phyloP scores from a whole-genome alignment of 768 basidiomycete genomes.

The Grammothele lineata region DNA sequence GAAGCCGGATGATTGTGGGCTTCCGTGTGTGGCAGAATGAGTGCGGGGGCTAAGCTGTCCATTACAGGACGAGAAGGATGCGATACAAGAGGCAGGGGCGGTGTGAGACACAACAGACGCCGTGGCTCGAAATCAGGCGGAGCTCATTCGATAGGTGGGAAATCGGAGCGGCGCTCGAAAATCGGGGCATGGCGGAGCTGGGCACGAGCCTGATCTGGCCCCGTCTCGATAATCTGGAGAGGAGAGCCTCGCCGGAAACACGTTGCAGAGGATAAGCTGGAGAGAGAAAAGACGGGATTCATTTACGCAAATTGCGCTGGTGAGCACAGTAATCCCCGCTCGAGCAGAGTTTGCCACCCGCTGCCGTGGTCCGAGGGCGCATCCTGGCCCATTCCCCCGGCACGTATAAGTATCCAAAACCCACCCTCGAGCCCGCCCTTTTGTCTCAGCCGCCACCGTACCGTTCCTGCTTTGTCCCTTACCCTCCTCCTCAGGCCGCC shows the following conservation, averaged over 20 bases:
- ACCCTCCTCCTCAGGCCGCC: slow-evolving; percentile 8
- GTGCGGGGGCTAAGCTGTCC: too few relatives aligned
- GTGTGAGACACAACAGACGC: too few relatives aligned
- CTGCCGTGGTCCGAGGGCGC: slow-evolving; percentile 12
- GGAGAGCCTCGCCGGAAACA: slow-evolving; percentile 25
- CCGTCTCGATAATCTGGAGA: slow-evolving; percentile 12
- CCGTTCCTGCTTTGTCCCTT: slow-evolving; percentile 15
- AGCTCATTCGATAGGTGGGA: too few relatives aligned
- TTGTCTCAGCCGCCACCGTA: slow-evolving; percentile 15
- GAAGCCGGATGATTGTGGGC: too few relatives aligned
- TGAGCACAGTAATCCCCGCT: slow-evolving; percentile 15
- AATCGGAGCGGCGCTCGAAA: neutral
- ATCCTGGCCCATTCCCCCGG: slow-evolving; percentile 8
- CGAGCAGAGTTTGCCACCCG: slow-evolving; percentile 6
- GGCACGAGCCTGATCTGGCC: slow-evolving; percentile 14
- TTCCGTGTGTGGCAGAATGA: too few relatives aligned
- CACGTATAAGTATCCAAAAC: slow-evolving; percentile 15
- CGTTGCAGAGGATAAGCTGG: slow-evolving; percentile 18
- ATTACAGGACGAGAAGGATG: too few relatives aligned
- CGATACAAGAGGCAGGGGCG: too few relatives aligned
- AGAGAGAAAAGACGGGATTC: slow-evolving; percentile 13
- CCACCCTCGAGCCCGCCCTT: slow-evolving; percentile 7
- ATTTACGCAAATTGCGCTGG: slow-evolving; percentile 1
- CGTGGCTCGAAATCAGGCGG: too few relatives aligned
- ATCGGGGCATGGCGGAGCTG: too few relatives aligned